phyloP scores from a whole-genome alignment of 2,329 filamentous ascomycete species.

The Alternaria brassicae region DNA sequence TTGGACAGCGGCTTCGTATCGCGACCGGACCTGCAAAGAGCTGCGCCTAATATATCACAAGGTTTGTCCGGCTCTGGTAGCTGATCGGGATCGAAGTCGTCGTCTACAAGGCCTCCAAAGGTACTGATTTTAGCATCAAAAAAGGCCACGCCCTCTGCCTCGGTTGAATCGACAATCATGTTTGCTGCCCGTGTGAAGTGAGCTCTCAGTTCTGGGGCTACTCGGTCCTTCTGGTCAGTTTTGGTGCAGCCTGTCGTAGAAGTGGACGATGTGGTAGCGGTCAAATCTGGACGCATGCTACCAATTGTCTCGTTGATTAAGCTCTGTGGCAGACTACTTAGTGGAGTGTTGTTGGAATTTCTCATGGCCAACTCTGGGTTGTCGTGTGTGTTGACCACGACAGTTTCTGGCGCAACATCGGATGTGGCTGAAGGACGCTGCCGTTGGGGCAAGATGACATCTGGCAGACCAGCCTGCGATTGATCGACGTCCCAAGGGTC shows the following conservation, averaged over 20 bases:
- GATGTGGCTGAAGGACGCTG: slow-evolving; percentile 28
- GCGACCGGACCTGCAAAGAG: slow-evolving; percentile 29
- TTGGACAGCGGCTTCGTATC: slow-evolving; percentile 15
- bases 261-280: slow-evolving; percentile 34
- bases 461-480: slow-evolving; percentile 21
- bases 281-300: slow-evolving; percentile 19
- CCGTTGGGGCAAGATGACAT: slow-evolving; percentile 25
- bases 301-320: slow-evolving; percentile 34
- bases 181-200: slow-evolving; percentile 48
- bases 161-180: slow-evolving; percentile 50
- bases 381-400: slow-evolving; percentile 23
- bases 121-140: slow-evolving; percentile 50
- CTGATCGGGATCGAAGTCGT: slow-evolving; percentile 43
- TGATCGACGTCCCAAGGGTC: slow-evolving; percentile 40
- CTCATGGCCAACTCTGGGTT: slow-evolving; percentile 32
- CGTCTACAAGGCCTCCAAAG: slow-evolving; percentile 48
- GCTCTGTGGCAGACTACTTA: slow-evolving; percentile 28
- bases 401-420: slow-evolving; percentile 22
- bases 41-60: slow-evolving; percentile 40
- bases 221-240: slow-evolving; percentile 29
- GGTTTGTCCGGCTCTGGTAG: slow-evolving; percentile 44
- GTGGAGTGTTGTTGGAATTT: slow-evolving; percentile 19
- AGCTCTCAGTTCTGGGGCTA: slow-evolving; percentile 42
- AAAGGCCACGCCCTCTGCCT: slow-evolving; percentile 48
- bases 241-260: slow-evolving; percentile 22